Evolutionary conservation across 73 alveolate species (phyloP).

Genomic region (Diophrys appendiculata): DNA sequence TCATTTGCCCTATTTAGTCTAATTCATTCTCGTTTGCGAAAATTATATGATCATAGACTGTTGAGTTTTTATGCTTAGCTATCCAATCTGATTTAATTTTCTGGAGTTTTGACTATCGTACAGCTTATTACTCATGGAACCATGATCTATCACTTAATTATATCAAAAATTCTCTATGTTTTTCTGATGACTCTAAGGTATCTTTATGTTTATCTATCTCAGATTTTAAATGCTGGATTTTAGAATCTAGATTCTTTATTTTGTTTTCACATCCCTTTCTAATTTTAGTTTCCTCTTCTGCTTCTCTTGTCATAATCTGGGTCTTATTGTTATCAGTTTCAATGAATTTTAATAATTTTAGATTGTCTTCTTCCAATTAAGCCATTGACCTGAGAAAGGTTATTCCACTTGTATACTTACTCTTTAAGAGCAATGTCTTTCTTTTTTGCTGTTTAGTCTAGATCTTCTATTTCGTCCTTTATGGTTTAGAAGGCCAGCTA

Average conservation of each 20-base stretch:
- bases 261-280: constrained; percentile 28
- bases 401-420: constrained; percentile 1
- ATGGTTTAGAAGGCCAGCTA: constrained; percentile 67
- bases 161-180: constrained; percentile 30
- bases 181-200: constrained; percentile 18
- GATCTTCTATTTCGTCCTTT: constrained; percentile 72
- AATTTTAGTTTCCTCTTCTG: constrained; percentile 17
- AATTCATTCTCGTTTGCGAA: constrained; percentile 39
- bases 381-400: constrained; percentile 19
- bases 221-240: constrained; percentile 21
- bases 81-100: constrained; percentile 21
- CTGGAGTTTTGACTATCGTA: constrained; percentile 15
- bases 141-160: constrained; percentile 16
- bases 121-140: constrained; percentile 25
- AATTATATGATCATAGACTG: constrained; percentile 39
- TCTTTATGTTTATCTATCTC: constrained; percentile 54
- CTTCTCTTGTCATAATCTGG: constrained; percentile 10
- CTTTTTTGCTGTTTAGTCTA: constrained; percentile 54
- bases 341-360: constrained; percentile 46
- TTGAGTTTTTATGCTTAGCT: constrained; percentile 21
- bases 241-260: constrained; percentile 22
- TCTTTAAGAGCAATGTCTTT: constrained; percentile 71
- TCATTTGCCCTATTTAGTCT: too few species aligned
- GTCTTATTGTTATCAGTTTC: constrained; percentile 40
- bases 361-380: constrained; percentile 62